Evolutionary conservation across 306 rosid species (phyloP), one percentile per base, ranked within the genome.

Genomic region (Crotalaria pallida): DNA sequence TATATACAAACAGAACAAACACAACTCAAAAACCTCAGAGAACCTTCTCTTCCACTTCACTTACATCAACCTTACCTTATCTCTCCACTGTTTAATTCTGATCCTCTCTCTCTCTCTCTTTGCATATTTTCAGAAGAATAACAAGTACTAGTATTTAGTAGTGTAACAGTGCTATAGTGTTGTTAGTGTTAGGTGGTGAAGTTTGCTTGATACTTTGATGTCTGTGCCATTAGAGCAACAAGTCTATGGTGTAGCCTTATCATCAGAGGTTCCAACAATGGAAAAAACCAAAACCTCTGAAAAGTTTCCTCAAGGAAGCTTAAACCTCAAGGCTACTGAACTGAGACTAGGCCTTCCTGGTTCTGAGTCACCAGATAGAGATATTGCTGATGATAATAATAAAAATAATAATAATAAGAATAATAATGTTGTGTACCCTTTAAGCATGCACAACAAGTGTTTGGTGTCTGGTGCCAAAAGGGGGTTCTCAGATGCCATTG

Each of bases 271-370:
- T 80, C 69, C 88, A 71, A 57, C 85, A 34, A 84, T 84, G 96
- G 90, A 88, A 80, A 31, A 88, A 80, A 70, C 47, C 72, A 31
- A 88, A 80, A 70, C 47, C 72, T 84, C 84, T 79, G 79, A 79
- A n/a, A 81, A 63, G 47, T 73, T 81, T 58, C 63, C 74, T 33
- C 63, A 72, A 38, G 81, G 72, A 67, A 53, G 88, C 19, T 72
- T 87, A 75, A 93, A 93, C 82, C 88, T 88, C 13, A 93, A 81
- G 72, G 98, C 96, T 33, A 93, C 98, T 69, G 96, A 93, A 76
- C 77, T 93, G n/a, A 80, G 98, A 36, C 89, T 93, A 22, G 98
- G 98, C 1, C 73, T 93, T 50, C 98, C 98, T 2, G 98, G 98
- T 0, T 87, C 92, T 8, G 89, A 79, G 70, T 93, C 97, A 21